Percentiles rank a stretch among this genome's conserved stretches.
Conservation (phyloP, 345 rosid genomes). For the Salix exigua region DNA sequence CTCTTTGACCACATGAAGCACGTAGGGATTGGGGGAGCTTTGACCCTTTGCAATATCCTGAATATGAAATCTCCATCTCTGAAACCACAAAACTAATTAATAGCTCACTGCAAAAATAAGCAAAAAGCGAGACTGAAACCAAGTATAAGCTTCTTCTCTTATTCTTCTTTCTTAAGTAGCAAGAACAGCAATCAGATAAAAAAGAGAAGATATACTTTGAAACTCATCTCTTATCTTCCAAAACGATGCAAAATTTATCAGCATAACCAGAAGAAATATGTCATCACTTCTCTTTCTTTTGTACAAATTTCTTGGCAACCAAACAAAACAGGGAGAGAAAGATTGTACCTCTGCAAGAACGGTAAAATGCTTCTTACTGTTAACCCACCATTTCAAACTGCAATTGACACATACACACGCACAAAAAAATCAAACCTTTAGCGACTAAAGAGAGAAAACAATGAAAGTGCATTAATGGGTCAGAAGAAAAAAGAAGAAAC, state of each 20-base stretch:
- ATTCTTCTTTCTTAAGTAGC: background rate
- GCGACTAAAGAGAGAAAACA: background rate
- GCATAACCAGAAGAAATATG: background rate
- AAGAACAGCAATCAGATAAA: background rate
- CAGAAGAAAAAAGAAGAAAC: constrained; percentile 13
- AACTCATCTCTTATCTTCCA: background rate
- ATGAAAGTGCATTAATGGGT: background rate
- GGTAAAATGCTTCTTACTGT: constrained; percentile 6
- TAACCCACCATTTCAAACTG: constrained; percentile 11
- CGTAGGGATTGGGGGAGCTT: constrained; percentile 6
- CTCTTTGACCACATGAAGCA: constrained; percentile 30
- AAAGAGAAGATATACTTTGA: background rate
- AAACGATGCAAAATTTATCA: background rate
- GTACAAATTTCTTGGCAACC: background rate
- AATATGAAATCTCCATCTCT: constrained; percentile 35
- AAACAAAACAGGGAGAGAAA: background rate
- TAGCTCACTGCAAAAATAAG: background rate
- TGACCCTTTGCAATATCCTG: constrained; percentile 21
- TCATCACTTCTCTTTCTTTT: background rate
- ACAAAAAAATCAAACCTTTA: background rate
- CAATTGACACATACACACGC: background rate
- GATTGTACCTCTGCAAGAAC: constrained; percentile 24
- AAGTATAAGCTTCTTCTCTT: background rate
- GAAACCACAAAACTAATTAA: background rate
- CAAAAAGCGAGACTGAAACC: background rate